These are phyloP conservation scores for Dactylellina leptospora DNA, from an alignment of 2,329 filamentous ascomycete species.

Conservation along the genomic window DNA sequence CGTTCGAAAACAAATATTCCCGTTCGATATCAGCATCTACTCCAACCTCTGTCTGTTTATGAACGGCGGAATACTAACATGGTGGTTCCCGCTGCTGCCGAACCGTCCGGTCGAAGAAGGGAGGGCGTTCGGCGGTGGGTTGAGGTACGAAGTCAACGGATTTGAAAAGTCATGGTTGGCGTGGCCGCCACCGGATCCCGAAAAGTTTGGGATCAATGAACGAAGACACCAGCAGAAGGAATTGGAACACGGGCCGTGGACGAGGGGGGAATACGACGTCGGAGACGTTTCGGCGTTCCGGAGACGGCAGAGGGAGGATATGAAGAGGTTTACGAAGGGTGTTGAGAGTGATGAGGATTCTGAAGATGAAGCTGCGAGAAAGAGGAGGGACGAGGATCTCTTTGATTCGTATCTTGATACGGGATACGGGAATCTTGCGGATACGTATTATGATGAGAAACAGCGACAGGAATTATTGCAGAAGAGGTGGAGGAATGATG, in stretches of 20 bases:
- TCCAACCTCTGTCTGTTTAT: constrained; percentile 78
- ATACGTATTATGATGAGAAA: constrained; percentile 52
- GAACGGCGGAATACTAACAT: constrained; percentile 72
- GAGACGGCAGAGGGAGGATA: constrained; percentile 65
- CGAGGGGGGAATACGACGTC: constrained; percentile 54
- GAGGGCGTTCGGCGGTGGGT: constrained; percentile 62
- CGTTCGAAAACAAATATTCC: constrained; percentile 72
- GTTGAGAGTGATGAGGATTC: constrained; percentile 42
- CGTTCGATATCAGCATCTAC: constrained; percentile 81
- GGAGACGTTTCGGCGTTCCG: constrained; percentile 65
- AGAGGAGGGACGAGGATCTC: constrained; percentile 58
- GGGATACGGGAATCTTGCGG: constrained; percentile 46
- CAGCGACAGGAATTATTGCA: constrained; percentile 60
- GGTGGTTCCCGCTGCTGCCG: constrained; percentile 73
- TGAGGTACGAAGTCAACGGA: constrained; percentile 77
- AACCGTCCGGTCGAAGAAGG: constrained; percentile 61
- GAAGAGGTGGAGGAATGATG: constrained; percentile 76
- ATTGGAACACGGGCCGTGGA: constrained; percentile 37
- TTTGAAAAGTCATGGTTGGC: constrained; percentile 72
- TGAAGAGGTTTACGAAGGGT: constrained; percentile 60
- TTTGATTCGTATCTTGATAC: constrained; percentile 55
- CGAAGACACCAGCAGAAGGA: constrained; percentile 44
- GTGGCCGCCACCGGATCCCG: constrained; percentile 72
- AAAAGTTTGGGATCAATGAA: constrained; percentile 64
- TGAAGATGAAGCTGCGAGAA: constrained; percentile 48